Evolutionary conservation across 1,284 basidiomycete species (phyloP), one percentile per base, ranked within the genome.

Genomic region (Tausonia pullulans): DNA sequence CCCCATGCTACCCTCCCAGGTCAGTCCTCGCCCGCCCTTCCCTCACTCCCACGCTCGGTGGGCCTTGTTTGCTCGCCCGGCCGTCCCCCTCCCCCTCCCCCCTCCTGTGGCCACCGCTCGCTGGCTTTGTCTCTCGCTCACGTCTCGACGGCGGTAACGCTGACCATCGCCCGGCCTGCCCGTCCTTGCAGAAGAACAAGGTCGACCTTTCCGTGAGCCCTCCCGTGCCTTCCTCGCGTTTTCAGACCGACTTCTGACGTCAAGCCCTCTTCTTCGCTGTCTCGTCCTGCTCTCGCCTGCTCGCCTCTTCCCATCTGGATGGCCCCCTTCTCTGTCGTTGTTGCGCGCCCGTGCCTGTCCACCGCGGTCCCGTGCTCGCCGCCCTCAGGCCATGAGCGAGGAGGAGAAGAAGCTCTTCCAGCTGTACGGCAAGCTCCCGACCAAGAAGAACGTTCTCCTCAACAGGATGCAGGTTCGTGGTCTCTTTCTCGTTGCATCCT

Each of bases 361-460:
- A 9, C 11, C 11, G 5, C 40, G 39, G 4, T 14, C 39, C 7
- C 39, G n/a, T 16, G 9, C 53, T 9, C 39, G n/a, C 8, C 44
- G 13, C 43, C 64, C 71, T 45, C 72, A 93, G 87, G 87, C 86
- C 75, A 75, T 94, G 76, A 83, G 82, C 67, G 85, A 87, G 72
- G 88, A 93, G 79, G 90, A 94, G 81, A 84, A 90, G 78, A 86
- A 90, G 79, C 83, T 93, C 69, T 91, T 94, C 78, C 82, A 84
- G 70, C 83, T 89, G 71, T 94, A 94, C 78, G 90, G 90, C 67
- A 92, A 91, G 77, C 80, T 93, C 41, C 90, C 90, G 44, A 84
- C 84, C 6, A 88, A 90, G 78, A 93, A 92, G 84, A 90, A 88
- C 74, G 78, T 87, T 61, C 81, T 92, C 68, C 87, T 83, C 72